Percentiles rank a stretch among this genome's conserved stretches.
These are phyloP conservation scores for Apophysomyces variabilis DNA, from an alignment of 371 early-diverging fungal genomes.

Conservation along the genomic window DNA sequence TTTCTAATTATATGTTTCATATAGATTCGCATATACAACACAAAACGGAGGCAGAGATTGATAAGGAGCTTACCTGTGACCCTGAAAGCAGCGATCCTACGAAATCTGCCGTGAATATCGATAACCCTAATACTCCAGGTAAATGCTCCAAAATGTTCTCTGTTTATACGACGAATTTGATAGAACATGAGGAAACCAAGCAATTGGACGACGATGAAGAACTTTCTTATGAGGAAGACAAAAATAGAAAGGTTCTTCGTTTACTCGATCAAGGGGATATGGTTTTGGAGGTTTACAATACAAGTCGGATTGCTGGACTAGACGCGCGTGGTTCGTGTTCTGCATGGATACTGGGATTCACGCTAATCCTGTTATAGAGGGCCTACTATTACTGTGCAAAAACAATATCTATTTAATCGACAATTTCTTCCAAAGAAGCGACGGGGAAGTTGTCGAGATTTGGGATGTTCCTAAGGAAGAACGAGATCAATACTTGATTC, in stretches of 20 bases:
- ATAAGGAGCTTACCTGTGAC: conserved; percentile 21
- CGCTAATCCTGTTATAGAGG: conserved; percentile 47
- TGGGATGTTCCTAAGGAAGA: conserved; percentile 75
- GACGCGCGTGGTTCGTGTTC: conserved; percentile 63
- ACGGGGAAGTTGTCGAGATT: conserved; percentile 80
- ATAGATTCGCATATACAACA: background rate
- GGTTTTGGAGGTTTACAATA: conserved; percentile 75
- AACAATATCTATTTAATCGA: conserved; percentile 78
- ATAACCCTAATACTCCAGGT: background rate
- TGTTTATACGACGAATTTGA: background rate
- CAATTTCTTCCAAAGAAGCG: conserved; percentile 71
- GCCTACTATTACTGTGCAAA: conserved; percentile 71
- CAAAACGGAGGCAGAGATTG: conserved; percentile 15
- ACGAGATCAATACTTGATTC: conserved; percentile 69
- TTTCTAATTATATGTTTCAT: background rate
- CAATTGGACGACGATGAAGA: conserved; percentile 50
- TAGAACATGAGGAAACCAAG: conserved; percentile 9
- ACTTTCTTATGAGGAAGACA: conserved; percentile 69
- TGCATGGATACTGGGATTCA: background rate
- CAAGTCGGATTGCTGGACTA: conserved; percentile 73
- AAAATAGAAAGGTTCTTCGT: conserved; percentile 73
- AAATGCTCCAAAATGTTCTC: background rate
- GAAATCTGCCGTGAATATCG: background rate
- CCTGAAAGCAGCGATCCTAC: background rate
- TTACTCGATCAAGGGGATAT: conserved; percentile 74